A percentile compares a stretch with the other conserved stretches of the same genome.
Evolutionary conservation across 2,329 filamentous ascomycete genomes (phyloP).

Genomic region (Dothistroma pini): DNA sequence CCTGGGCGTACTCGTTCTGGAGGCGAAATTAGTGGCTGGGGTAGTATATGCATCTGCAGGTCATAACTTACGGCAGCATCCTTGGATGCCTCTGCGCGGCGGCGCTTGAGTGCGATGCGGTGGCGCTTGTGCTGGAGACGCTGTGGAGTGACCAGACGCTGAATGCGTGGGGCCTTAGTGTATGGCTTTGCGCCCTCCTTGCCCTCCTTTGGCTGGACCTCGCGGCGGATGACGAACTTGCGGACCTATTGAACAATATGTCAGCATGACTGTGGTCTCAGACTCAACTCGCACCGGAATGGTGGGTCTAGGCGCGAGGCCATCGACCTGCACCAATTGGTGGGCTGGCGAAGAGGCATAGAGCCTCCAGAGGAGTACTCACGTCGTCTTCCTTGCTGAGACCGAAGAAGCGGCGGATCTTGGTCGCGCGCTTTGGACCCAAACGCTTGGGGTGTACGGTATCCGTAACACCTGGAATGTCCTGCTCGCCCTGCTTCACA

Average conservation of each 20-base stretch:
- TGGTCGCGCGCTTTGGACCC: constrained; percentile 98
- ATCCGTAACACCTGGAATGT: constrained; percentile 96
- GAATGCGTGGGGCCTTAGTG: constrained; percentile 99
- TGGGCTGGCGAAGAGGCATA: constrained; percentile 57
- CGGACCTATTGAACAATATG: constrained; percentile 64
- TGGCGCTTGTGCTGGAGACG: constrained; percentile 99
- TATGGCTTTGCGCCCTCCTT: constrained; percentile 96
- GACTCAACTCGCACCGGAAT: constrained; percentile 29
- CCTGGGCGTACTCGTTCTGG: constrained; percentile 93
- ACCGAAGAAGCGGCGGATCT: constrained; percentile 99
- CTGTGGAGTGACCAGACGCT: constrained; percentile 98
- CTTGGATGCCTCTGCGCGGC: constrained; percentile 94
- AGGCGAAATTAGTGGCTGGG: constrained; percentile 36
- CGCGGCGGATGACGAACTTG: constrained; percentile 99
- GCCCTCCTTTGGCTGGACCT: constrained; percentile 78
- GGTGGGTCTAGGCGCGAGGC: constrained; percentile 11
- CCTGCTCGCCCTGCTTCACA: constrained; percentile 95
- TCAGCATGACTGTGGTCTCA: constrained; percentile 33
- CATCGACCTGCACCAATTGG: constrained; percentile 12
- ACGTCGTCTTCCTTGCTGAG: constrained; percentile 99
- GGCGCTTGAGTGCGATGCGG: constrained; percentile 96
- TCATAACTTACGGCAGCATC: constrained; percentile 86
- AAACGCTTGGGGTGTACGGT: constrained; percentile 98
- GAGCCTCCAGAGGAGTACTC: constrained; percentile 56
- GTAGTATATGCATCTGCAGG: background rate